Percentiles rank a stretch among this genome's conserved stretches.
Conservation (phyloP, 345 rosid genomes). For the Gossypium arboreum region DNA sequence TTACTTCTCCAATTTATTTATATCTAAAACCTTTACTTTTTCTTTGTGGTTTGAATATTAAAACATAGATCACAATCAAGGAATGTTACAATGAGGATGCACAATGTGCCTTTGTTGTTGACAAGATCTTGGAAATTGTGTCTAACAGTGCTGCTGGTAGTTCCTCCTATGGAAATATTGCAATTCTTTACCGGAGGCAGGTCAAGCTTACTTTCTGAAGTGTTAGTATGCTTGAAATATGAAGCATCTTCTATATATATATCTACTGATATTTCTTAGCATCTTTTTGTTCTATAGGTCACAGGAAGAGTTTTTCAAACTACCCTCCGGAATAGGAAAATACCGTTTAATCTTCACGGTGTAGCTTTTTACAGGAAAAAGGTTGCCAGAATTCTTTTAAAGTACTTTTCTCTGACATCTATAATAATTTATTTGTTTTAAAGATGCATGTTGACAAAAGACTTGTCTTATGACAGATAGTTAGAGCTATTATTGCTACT, state of each 20-base stretch:
- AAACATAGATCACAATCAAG: slow-evolving; percentile 61
- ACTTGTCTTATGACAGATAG: slow-evolving; percentile 44
- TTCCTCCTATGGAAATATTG: slow-evolving; percentile 60
- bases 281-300: slow-evolving; percentile 45
- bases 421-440: neutral
- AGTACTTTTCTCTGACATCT: neutral
- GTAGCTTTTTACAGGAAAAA: slow-evolving; percentile 94
- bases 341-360: slow-evolving; percentile 91
- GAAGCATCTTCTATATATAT: slow-evolving; percentile 2
- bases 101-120: slow-evolving; percentile 79
- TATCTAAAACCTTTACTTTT: neutral
- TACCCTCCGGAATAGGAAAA: slow-evolving; percentile 77
- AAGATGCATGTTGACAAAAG: slow-evolving; percentile 10
- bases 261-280: slow-evolving; percentile 15
- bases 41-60: slow-evolving; percentile 19
- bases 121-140: slow-evolving; percentile 73
- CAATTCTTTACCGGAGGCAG: slow-evolving; percentile 95
- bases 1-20: slow-evolving; percentile 7
- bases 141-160: slow-evolving; percentile 38
- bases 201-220: slow-evolving; percentile 35
- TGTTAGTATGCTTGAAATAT: slow-evolving; percentile 10
- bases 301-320: slow-evolving; percentile 82
- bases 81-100: slow-evolving; percentile 89
- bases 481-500: slow-evolving; percentile 71
- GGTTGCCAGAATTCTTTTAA: slow-evolving; percentile 33